These are phyloP conservation scores for Hypoxylon sp. DNA, from an alignment of 2,329 filamentous ascomycete species.

Conservation along the genomic window DNA sequence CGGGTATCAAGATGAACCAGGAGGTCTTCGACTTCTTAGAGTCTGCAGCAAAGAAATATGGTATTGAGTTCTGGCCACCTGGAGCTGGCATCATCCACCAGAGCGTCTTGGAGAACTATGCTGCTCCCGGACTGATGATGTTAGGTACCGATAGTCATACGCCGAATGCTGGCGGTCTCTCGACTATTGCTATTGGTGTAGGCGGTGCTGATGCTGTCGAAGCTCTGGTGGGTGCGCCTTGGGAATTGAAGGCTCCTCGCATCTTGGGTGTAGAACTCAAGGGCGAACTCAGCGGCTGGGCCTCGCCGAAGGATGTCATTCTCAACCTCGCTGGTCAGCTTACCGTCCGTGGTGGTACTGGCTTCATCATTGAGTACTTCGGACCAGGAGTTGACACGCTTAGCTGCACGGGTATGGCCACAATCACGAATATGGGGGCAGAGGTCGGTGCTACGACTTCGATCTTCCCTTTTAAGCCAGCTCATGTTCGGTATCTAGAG, in stretches of 20 bases:
- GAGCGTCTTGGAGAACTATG: conserved; percentile 97
- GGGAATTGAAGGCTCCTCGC: conserved; percentile 96
- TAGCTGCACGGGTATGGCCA: conserved; percentile 94
- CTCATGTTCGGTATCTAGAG: conserved; percentile 87
- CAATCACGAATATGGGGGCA: conserved; percentile 88
- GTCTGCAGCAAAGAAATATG: conserved; percentile 90
- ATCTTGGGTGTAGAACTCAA: conserved; percentile 88
- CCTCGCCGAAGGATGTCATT: conserved; percentile 95
- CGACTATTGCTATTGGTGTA: conserved; percentile 95
- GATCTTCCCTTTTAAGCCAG: conserved; percentile 91
- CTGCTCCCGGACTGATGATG: conserved; percentile 98
- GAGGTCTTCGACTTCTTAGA: conserved; percentile 99
- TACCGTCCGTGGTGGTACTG: conserved; percentile 94
- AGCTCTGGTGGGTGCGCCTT: conserved; percentile 94
- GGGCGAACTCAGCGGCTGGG: conserved; percentile 90
- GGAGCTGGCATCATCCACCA: conserved; percentile 98
- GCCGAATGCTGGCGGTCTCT: conserved; percentile 95
- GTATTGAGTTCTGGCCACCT: conserved; percentile 95
- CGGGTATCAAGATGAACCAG: conserved; percentile 91
- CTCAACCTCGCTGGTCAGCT: conserved; percentile 88
- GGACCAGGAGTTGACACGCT: conserved; percentile 91
- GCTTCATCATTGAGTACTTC: conserved; percentile 94
- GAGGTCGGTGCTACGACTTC: conserved; percentile 97
- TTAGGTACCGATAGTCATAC: conserved; percentile 97
- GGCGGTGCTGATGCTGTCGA: conserved; percentile 98